Evolutionary conservation across 1,284 basidiomycete genomes (phyloP).

Genomic region (Sutorius eximius): DNA sequence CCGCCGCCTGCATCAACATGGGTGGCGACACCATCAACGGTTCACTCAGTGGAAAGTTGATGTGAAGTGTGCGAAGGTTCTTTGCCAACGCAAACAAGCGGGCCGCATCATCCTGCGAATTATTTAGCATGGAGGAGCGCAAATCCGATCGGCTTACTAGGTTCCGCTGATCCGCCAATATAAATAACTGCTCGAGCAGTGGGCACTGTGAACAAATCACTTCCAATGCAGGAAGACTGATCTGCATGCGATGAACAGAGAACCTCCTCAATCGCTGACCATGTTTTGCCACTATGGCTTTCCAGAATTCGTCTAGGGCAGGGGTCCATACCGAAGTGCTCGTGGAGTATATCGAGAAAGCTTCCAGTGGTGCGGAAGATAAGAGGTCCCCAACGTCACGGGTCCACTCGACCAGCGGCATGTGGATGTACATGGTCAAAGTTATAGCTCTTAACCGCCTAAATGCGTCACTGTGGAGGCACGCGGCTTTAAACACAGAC

Average conservation of each 20-base stretch:
- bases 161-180: conserved; percentile 49
- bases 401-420: conserved; percentile 43
- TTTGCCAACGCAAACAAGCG: conserved; percentile 35
- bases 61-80: conserved; percentile 35
- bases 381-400: conserved; percentile 46
- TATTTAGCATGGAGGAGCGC: conserved; percentile 1
- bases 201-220: conserved; percentile 55
- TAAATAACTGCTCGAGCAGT: conserved; percentile 58
- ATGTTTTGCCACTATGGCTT: conserved; percentile 48
- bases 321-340: conserved; percentile 40
- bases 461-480: conserved; percentile 39
- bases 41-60: conserved; percentile 29
- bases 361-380: conserved; percentile 47
- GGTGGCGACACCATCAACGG: conserved; percentile 19
- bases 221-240: conserved; percentile 49
- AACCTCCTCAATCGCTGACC: conserved; percentile 52
- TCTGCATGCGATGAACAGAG: conserved; percentile 61
- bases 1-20: conserved; percentile 36
- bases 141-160: conserved; percentile 41
- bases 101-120: conserved; percentile 41
- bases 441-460: conserved; percentile 54
- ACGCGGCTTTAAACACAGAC: conserved; percentile 43
- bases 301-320: conserved; percentile 51
- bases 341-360: conserved; percentile 63
- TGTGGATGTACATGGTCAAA: conserved; percentile 48